Base-by-base conservation (phyloP, 257 asterid species). In the Datura wrightii region DNA sequence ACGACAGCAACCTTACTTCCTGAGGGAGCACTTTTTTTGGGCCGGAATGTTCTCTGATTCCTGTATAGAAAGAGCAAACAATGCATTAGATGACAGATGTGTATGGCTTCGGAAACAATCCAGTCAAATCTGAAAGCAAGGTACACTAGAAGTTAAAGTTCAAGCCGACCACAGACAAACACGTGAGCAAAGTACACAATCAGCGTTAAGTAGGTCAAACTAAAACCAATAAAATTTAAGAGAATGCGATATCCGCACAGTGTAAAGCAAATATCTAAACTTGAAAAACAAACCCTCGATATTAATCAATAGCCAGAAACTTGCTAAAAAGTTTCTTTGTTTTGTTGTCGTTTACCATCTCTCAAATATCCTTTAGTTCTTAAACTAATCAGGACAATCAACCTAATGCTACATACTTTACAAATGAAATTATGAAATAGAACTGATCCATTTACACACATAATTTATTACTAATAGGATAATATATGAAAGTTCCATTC, bases 41-140 rank as follows among this genome's bases (percentile, higher is more conserved):
- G 99, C 74, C 99, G 96, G 90, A 95, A 95, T 6, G 99, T 95
- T 89, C 93, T 91, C 87, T 95, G 99, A 69, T 94, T 95, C 93
- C 99, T 95, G 92, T 52, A 52, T 41, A 87, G 80, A 84, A 81
- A 65, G 44, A 89, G 62, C 85, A 87, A 84, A 81, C 19, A 65
- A 72, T 79, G 82, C 58, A 70, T 11, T 63, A 53, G 80, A 52
- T 4, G 63, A 34, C 62, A 78, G 46, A 52, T 76, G 82, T 15
- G 5, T 53, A 78, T 52, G 24, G 46, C 34, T 31, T 14, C 31
- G 8, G 46, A 13, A 78, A 52, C 82, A 13, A 24, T 78, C 63
- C 82, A 78, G 62, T 5, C 82, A 52, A 78, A 78, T 78, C 46
- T 76, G 19, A 52, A 78, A 78, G 63, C 13, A 34, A 52, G 48